phyloP scores from a whole-genome alignment of 2,329 filamentous ascomycete genomes.

The Cadophora malorum region DNA sequence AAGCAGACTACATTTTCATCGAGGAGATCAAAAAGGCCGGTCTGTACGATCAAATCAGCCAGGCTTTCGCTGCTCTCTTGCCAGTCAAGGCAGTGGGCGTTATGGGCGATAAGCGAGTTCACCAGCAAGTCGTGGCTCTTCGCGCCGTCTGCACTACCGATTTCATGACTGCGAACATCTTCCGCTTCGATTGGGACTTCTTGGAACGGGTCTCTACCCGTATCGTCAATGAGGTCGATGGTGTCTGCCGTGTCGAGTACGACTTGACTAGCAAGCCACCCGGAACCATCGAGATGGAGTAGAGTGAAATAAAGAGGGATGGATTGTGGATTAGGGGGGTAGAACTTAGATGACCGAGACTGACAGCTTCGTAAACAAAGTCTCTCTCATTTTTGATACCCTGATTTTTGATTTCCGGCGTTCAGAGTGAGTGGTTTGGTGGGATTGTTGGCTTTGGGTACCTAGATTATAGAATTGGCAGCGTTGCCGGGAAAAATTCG shows the following conservation, averaged over 20 bases:
- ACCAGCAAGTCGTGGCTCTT: constrained; percentile 66
- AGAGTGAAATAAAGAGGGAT: constrained; percentile 37
- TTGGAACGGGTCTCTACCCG: constrained; percentile 68
- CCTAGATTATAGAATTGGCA: constrained; percentile 17
- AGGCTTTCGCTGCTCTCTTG: constrained; percentile 73
- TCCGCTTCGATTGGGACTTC: constrained; percentile 63
- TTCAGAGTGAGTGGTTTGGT: constrained; percentile 10
- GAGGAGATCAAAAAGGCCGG: constrained; percentile 75
- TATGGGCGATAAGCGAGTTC: constrained; percentile 71
- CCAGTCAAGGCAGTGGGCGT: constrained; percentile 71
- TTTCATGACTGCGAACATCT: constrained; percentile 49
- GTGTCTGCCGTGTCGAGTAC: constrained; percentile 74
- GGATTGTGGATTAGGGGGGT: background rate
- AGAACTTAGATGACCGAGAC: constrained; percentile 4
- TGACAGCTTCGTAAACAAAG: background rate
- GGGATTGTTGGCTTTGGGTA: background rate
- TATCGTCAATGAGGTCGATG: constrained; percentile 72
- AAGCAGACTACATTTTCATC: constrained; percentile 82
- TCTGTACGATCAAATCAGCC: constrained; percentile 73
- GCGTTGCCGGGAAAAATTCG: background rate
- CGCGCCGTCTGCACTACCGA: constrained; percentile 64
- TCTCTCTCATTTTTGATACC: constrained; percentile 20
- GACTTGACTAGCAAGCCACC: constrained; percentile 61
- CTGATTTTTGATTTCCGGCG: constrained; percentile 16
- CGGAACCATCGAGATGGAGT: constrained; percentile 76